A percentile compares a stretch with the other conserved stretches of the same genome.
Conservation (phyloP, 306 rosid species). For the Morella rubra region DNA sequence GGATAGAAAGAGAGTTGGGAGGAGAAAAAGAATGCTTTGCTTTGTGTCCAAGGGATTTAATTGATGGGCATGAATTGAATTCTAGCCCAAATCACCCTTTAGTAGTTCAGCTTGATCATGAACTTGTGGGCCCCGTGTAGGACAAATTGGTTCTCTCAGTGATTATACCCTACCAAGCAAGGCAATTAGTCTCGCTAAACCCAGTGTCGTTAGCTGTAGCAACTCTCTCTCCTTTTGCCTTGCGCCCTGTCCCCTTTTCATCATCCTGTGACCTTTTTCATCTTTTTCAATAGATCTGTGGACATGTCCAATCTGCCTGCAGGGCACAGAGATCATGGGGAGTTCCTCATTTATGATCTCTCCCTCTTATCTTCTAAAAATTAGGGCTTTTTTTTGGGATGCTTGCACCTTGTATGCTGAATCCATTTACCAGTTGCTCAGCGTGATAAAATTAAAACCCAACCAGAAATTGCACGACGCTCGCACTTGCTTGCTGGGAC, state of each 20-base stretch:
- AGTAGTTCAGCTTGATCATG: constrained; percentile 10
- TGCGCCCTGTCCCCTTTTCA: neutral
- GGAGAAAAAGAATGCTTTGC: constrained; percentile 11
- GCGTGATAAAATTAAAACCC: neutral
- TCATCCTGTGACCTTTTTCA: neutral
- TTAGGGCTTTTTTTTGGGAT: neutral
- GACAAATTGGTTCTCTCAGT: neutral
- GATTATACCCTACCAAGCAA: neutral
- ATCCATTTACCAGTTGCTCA: too few species aligned
- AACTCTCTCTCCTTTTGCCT: too few species aligned
- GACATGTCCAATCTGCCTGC: neutral
- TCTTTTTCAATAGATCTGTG: neutral
- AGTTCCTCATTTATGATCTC: neutral
- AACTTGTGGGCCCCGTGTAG: constrained; percentile 9
- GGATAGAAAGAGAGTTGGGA: neutral
- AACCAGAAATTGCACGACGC: neutral
- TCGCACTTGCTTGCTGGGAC: neutral
- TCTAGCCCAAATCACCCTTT: neutral
- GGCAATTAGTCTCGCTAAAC: neutral
- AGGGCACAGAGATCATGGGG: neutral
- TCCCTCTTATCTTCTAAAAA: neutral
- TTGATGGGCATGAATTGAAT: neutral
- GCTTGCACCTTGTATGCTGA: neutral
- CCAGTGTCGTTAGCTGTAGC: neutral
- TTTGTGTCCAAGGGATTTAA: constrained; percentile 24